Base-by-base conservation (phyloP, 108 stramenopile genomes). In the Cyclotella cryptica region DNA sequence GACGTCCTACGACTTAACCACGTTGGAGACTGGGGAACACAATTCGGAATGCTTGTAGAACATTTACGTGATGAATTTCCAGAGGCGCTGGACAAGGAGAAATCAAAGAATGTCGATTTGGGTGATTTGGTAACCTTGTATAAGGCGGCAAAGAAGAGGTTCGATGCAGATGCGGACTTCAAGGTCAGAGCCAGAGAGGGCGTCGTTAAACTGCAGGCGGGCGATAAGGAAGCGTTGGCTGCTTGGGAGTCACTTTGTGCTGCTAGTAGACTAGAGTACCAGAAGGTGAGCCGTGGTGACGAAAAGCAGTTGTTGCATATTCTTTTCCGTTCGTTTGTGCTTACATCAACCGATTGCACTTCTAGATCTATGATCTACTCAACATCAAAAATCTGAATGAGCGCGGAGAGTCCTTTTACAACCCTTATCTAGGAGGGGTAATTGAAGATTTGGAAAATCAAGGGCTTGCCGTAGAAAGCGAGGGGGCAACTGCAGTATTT, bases 1-100 rank as follows among this genome's bases (percentile, higher is more conserved):
- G 90, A 93, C 28, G 98, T 99, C 14, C 70, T 96, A 14, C 84
- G 99, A 47, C 74, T 97, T 28, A 99, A 99, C 78, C 99, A 99
- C 79, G 94, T 99, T 7, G 99, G 99, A 40, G 99, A 99, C 83
- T 99, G 98, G 98, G 99, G 99, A 18, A 98, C 97, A 19, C 98
- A 98, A 85, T 99, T 98, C 80, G 98, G 98, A 45, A 99, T 99
- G 98, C 85, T 99, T 13, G 96, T 99, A 51, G 97, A 98, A 65
- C 96, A 99, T 84, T 74, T 99, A 64, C 86, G 96, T 29, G 98
- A 98, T 71, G 97, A 96, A 75, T 97, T 90, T 82, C 97, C 98
- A 1, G 86, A 90, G 68, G 94, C 97, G 27, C 69, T 97, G 74
- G 86, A 82, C 21, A 74, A 85, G 26, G 85, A 88, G 52, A 87